A percentile compares a stretch with the other conserved stretches of the same genome.
Conservation (phyloP, 257 asterid species). For the Galeopsis tetrahit region DNA sequence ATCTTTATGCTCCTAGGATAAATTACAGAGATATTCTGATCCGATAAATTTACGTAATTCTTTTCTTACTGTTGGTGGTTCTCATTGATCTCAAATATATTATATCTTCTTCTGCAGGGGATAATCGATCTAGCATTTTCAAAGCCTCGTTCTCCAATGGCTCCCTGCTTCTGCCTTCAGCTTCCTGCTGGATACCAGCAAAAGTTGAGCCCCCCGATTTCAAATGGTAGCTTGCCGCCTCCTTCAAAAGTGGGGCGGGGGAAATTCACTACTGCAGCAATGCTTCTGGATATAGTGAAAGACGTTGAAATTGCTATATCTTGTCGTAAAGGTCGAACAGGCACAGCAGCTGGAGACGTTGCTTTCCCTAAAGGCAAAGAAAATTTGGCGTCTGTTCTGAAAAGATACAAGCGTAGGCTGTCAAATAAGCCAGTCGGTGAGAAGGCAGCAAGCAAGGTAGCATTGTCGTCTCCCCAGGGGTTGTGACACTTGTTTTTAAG, state of each 20-base stretch:
- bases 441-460: slow-evolving; percentile 33
- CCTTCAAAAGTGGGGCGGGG: slow-evolving; percentile 56
- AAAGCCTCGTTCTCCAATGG: slow-evolving; percentile 65
- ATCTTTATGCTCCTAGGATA: not conserved
- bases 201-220: slow-evolving; percentile 54
- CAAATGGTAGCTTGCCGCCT: slow-evolving; percentile 54
- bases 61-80: not conserved
- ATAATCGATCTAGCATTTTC: slow-evolving; percentile 79
- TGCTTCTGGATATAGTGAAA: slow-evolving; percentile 70
- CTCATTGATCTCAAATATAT: slow-evolving; percentile 8
- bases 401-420: slow-evolving; percentile 88
- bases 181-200: slow-evolving; percentile 77
- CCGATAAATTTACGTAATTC: not conserved
- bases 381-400: slow-evolving; percentile 86
- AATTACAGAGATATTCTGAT: not conserved
- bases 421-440: slow-evolving; percentile 58
- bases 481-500: slow-evolving; percentile 40
- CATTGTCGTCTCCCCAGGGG: slow-evolving; percentile 38
- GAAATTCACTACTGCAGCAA: slow-evolving; percentile 76
- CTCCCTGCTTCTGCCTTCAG: slow-evolving; percentile 93
- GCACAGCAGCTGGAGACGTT: slow-evolving; percentile 99
- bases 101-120: slow-evolving; percentile 53
- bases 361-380: slow-evolving; percentile 96
- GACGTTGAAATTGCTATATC: slow-evolving; percentile 85
- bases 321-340: slow-evolving; percentile 92